Evolutionary conservation across 2,329 filamentous ascomycete genomes (phyloP).

Genomic region (Lachnellula suecica): DNA sequence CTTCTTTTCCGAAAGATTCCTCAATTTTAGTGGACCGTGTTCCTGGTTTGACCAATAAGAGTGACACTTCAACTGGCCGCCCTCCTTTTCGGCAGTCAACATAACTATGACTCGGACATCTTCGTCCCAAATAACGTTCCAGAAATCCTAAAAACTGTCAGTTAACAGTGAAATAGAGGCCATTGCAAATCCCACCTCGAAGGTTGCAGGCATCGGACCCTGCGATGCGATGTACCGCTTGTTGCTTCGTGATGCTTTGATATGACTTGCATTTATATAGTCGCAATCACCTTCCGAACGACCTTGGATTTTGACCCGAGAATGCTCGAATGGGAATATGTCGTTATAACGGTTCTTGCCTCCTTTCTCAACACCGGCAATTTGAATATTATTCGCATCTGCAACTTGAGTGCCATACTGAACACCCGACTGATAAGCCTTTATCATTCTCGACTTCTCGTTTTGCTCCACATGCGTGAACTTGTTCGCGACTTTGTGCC

Average conservation of each 20-base stretch:
- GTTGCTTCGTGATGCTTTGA: constrained; percentile 77
- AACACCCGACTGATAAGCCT: constrained; percentile 65
- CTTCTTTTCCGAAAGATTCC: constrained; percentile 76
- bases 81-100: constrained; percentile 91
- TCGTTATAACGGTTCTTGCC: constrained; percentile 97
- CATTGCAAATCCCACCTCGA: constrained; percentile 62
- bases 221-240: constrained; percentile 96
- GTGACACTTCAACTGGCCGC: constrained; percentile 91
- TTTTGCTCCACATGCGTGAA: constrained; percentile 82
- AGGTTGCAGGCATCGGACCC: constrained; percentile 88
- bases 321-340: constrained; percentile 94
- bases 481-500: constrained; percentile 76
- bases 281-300: constrained; percentile 72
- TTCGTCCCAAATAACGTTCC: constrained; percentile 96
- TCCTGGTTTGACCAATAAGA: constrained; percentile 83
- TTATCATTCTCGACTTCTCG: constrained; percentile 91
- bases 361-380: constrained; percentile 93
- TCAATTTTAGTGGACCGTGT: constrained; percentile 76
- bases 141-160: constrained; percentile 72
- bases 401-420: constrained; percentile 48
- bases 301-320: constrained; percentile 75
- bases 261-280: constrained; percentile 91
- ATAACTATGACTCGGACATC: constrained; percentile 94
- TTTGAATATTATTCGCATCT: constrained; percentile 52
- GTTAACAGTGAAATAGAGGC: constrained; percentile 7